Evolutionary conservation across 345 rosid genomes (phyloP).

Genomic region (Sisymbrium irio): DNA sequence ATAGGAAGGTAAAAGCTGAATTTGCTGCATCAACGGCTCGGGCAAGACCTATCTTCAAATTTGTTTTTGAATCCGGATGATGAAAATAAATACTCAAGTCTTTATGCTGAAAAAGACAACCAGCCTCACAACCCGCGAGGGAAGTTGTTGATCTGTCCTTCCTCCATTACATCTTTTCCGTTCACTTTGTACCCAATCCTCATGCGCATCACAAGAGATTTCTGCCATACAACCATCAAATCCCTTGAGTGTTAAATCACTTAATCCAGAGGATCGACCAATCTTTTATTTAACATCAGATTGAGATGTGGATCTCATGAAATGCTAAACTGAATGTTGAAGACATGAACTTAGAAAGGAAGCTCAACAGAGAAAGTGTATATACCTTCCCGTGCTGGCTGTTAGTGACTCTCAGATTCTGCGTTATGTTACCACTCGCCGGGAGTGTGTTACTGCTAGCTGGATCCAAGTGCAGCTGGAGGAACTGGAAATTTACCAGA

Average conservation of each 20-base stretch:
- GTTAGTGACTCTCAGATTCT: slow-evolving; percentile 73
- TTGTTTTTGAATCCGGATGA: background rate
- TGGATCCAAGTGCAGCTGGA: slow-evolving; percentile 91
- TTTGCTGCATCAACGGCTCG: slow-evolving; percentile 6
- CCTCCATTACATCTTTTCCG: slow-evolving; percentile 76
- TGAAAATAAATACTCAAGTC: slow-evolving; percentile 10
- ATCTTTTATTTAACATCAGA: background rate
- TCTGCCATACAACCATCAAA: slow-evolving; percentile 53
- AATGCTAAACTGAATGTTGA: background rate
- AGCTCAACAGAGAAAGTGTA: background rate
- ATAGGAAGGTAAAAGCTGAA: slow-evolving; percentile 13
- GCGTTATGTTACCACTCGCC: slow-evolving; percentile 58
- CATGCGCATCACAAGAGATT: slow-evolving; percentile 86
- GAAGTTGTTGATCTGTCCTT: slow-evolving; percentile 88
- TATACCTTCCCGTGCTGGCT: slow-evolving; percentile 98
- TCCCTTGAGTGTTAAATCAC: background rate
- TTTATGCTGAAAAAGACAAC: slow-evolving; percentile 9
- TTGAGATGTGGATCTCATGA: background rate
- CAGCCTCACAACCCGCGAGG: slow-evolving; percentile 73
- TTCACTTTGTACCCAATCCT: slow-evolving; percentile 86
- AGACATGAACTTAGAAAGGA: background rate
- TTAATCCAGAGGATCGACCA: slow-evolving; percentile 1
- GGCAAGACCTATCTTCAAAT: background rate
- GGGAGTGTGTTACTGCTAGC: slow-evolving; percentile 76
- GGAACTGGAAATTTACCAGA: slow-evolving; percentile 58